A percentile compares a stretch with the other conserved stretches of the same genome.
Conservation (phyloP, 83 land plant species). For the Thuja plicata region DNA sequence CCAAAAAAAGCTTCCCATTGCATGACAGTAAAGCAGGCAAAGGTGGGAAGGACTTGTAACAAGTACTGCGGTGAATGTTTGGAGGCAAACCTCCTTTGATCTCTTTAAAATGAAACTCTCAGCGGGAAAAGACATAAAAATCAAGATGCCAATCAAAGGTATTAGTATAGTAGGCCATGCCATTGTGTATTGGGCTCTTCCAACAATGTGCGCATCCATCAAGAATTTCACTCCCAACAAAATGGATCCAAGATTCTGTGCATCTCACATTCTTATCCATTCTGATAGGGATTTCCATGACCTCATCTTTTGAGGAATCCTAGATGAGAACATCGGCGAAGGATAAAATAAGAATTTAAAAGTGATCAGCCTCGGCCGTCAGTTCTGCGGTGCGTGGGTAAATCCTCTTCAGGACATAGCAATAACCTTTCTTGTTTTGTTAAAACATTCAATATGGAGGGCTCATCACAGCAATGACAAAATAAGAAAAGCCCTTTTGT, state of each 20-base stretch:
- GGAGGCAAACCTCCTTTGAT: not conserved
- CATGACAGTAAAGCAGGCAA: not conserved
- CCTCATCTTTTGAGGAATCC: not conserved
- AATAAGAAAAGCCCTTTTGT: not conserved
- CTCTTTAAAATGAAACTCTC: not conserved
- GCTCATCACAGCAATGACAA: fast-evolving
- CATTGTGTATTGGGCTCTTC: not conserved
- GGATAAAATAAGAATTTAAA: not conserved
- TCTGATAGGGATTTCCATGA: not conserved
- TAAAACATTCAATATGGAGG: not conserved
- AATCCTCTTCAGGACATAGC: not conserved
- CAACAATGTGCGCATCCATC: too few relatives aligned
- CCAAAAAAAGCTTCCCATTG: not conserved
- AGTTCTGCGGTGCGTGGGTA: not conserved
- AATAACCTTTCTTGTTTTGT: too few relatives aligned
- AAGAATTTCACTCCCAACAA: too few relatives aligned
- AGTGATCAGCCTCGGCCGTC: not conserved
- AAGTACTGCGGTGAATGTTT: too few relatives aligned
- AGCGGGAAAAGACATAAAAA: not conserved
- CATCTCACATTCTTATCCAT: too few relatives aligned
- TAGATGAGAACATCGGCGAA: too few relatives aligned
- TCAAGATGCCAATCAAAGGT: not conserved
- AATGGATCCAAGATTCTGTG: not conserved
- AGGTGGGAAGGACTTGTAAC: not conserved
- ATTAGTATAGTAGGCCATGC: not conserved